A percentile compares a stretch with the other conserved stretches of the same genome.
Conservation (phyloP, 2,329 filamentous ascomycete genomes). For the Penicillium sp. region DNA sequence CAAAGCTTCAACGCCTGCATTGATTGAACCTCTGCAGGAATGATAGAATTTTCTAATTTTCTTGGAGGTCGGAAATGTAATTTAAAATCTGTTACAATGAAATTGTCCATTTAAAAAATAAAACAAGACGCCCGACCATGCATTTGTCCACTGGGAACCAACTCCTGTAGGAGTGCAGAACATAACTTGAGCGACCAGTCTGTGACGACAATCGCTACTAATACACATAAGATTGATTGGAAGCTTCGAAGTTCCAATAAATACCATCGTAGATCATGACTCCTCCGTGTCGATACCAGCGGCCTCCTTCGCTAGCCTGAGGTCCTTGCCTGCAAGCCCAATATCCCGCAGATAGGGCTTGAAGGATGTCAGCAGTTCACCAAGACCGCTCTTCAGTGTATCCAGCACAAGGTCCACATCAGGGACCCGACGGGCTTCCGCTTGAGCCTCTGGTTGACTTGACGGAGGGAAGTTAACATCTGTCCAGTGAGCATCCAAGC, state of each 20-base stretch:
- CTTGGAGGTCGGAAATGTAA: not conserved
- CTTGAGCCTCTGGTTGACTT: conserved; percentile 30
- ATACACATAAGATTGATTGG: conserved; percentile 11
- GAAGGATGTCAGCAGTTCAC: conserved; percentile 68
- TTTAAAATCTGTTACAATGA: not conserved
- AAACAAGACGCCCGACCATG: conserved; percentile 29
- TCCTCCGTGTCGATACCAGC: conserved; percentile 30
- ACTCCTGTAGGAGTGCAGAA: conserved; percentile 14
- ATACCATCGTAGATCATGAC: conserved; percentile 18
- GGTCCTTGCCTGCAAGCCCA: conserved; percentile 68
- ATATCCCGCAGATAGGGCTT: conserved; percentile 72
- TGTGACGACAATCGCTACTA: not conserved
- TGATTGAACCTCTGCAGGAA: not conserved
- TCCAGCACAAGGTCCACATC: conserved; percentile 72
- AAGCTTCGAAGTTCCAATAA: not conserved
- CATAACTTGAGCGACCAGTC: conserved; percentile 6
- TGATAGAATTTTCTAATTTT: not conserved
- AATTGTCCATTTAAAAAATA: not conserved
- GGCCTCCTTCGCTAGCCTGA: conserved; percentile 72
- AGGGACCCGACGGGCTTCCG: conserved; percentile 43
- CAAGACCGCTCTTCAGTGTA: conserved; percentile 65
- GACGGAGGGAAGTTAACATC: conserved; percentile 61
- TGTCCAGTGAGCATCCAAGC: conserved; percentile 70
- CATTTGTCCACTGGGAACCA: conserved; percentile 25
- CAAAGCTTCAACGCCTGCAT: not conserved